phyloP scores from a whole-genome alignment of 169 alveolate species.

The Nephromyces sp. region DNA sequence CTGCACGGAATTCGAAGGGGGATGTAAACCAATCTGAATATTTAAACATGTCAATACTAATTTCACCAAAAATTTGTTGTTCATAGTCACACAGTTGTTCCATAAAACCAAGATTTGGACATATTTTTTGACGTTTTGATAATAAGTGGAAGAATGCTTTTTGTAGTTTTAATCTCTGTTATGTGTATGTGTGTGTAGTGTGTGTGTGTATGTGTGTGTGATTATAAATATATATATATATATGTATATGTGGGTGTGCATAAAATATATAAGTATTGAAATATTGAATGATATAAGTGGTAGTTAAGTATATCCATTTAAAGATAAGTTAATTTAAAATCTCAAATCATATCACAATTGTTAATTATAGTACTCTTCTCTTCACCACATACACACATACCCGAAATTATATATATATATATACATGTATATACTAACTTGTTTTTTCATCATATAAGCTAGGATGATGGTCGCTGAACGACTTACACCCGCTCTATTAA shows the following conservation, averaged over 20 bases:
- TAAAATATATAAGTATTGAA: too few relatives aligned
- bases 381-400: too few relatives aligned
- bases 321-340: too few relatives aligned
- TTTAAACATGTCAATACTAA: conserved; percentile 36
- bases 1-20: conserved; percentile 27
- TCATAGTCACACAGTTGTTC: conserved; percentile 50
- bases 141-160: conserved; percentile 43
- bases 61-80: conserved; percentile 12
- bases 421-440: conserved; percentile 13
- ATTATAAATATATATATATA: too few relatives aligned
- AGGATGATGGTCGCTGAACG: conserved; percentile 41
- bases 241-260: too few relatives aligned
- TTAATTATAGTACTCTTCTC: too few relatives aligned
- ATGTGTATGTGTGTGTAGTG: too few relatives aligned
- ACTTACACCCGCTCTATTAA: conserved; percentile 39
- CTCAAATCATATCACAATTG: too few relatives aligned
- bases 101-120: conserved; percentile 47
- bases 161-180: conserved; percentile 31
- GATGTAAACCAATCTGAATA: conserved; percentile 45
- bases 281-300: too few relatives aligned
- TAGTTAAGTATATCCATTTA: too few relatives aligned
- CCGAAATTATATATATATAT: too few relatives aligned
- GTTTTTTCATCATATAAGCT: conserved; percentile 40
- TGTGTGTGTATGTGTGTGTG: too few relatives aligned
- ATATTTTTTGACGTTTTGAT: conserved; percentile 29